Conservation (phyloP, 2,329 filamentous ascomycete species). For the Monosporascus sp. region DNA sequence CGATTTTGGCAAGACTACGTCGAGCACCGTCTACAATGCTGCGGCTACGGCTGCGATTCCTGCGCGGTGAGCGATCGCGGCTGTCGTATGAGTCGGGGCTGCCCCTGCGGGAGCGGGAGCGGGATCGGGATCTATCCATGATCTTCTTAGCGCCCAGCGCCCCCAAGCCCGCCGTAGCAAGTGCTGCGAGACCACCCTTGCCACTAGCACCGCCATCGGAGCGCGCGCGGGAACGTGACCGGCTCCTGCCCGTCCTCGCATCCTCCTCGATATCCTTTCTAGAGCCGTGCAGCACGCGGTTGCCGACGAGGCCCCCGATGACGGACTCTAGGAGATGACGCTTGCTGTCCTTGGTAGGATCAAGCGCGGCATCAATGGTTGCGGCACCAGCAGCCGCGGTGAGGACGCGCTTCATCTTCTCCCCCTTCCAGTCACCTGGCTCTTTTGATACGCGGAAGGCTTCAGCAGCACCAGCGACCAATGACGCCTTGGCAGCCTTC, state of each 20-base stretch:
- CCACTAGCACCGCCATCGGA: constrained; percentile 45
- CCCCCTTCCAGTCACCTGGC: constrained; percentile 81
- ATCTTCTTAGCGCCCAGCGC: constrained; percentile 58
- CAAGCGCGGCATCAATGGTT: constrained; percentile 73
- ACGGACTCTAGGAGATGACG: constrained; percentile 81
- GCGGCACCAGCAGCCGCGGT: constrained; percentile 84
- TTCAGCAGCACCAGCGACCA: constrained; percentile 85
- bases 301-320: constrained; percentile 80
- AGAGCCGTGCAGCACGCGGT: constrained; percentile 78
- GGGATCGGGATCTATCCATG: constrained; percentile 37
- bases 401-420: constrained; percentile 85
- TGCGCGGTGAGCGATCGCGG: constrained; percentile 35
- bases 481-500: constrained; percentile 84
- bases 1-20: constrained; percentile 56
- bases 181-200: constrained; percentile 51
- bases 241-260: constrained; percentile 55
- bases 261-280: constrained; percentile 60
- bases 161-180: constrained; percentile 57
- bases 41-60: constrained; percentile 52
- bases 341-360: constrained; percentile 70
- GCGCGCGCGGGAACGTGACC: constrained; percentile 61
- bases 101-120: constrained; percentile 52
- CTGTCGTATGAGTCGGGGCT: constrained; percentile 42
- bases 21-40: constrained; percentile 60
- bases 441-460: constrained; percentile 88